Conservation (phyloP, 108 stramenopile species). For the Fragilaria crotonensis region DNA sequence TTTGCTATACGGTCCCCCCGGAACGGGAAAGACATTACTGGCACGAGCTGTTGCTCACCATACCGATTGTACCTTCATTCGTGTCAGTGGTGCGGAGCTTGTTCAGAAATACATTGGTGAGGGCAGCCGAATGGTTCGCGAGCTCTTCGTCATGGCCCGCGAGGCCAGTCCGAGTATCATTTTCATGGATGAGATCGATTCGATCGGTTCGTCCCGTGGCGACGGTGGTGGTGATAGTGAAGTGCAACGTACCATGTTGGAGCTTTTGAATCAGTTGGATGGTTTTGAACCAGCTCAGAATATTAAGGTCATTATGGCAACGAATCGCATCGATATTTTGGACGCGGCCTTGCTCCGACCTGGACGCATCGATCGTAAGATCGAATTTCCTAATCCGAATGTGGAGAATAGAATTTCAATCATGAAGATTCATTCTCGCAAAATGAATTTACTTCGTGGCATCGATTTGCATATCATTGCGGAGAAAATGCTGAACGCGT, state of each 20-base stretch:
- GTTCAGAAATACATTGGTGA: slow-evolving; percentile 99
- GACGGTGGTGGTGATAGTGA: slow-evolving; percentile 95
- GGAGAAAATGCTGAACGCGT: slow-evolving; percentile 92
- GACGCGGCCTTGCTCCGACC: slow-evolving; percentile 92
- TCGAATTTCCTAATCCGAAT: slow-evolving; percentile 95
- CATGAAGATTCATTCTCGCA: slow-evolving; percentile 92
- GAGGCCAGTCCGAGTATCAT: slow-evolving; percentile 99
- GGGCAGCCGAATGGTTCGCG: slow-evolving; percentile 98
- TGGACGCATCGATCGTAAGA: slow-evolving; percentile 95
- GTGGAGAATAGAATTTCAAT: slow-evolving; percentile 84
- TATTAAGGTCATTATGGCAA: slow-evolving; percentile 98
- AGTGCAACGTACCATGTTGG: slow-evolving; percentile 99
- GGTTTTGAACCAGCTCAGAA: slow-evolving; percentile 99
- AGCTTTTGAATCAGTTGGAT: slow-evolving; percentile 98
- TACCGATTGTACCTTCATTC: slow-evolving; percentile 99
- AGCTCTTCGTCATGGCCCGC: slow-evolving; percentile 99
- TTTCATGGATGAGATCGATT: slow-evolving; percentile 99
- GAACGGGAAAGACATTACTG: slow-evolving; percentile 99
- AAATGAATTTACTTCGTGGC: slow-evolving; percentile 96
- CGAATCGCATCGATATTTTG: slow-evolving; percentile 97
- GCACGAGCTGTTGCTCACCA: slow-evolving; percentile 99
- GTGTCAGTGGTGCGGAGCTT: slow-evolving; percentile 97
- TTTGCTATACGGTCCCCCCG: slow-evolving; percentile 97
- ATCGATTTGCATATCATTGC: slow-evolving; percentile 91
- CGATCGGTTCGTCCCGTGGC: slow-evolving; percentile 84